Evolutionary conservation across 2,329 filamentous ascomycete species (phyloP), one percentile per base, ranked within the genome.

Genomic region (Aspergillus nomiae): DNA sequence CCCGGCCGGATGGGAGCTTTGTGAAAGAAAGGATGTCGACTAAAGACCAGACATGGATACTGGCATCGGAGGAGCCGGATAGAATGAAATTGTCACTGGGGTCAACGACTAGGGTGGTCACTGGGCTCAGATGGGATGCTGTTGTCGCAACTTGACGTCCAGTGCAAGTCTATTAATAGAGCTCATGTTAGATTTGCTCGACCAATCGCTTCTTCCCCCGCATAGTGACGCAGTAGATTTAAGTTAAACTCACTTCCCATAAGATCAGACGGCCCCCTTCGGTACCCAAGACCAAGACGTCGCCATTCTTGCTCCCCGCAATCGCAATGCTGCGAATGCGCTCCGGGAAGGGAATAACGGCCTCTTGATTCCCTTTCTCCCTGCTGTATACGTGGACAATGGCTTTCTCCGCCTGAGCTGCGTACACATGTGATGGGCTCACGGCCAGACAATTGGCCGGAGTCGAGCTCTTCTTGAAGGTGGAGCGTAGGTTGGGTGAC

Each of bases 381-480:
- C 93, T 86, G 62, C 87, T 94, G 79, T 98, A 99, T 60, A 99
- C 92, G 79, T 98, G 92, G 1, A 99, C 86, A 48, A 96, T 91
- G 0, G 93, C 92, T 78, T 97, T 98, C 67, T 94, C 93, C 56
- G 90, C 86, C 77, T 99, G 95, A 4, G 92, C 94, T 4, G 94
- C 90, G 76, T 97, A 99, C 54, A 98, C 85, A 76, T 99, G 95
- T 24, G 89, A 89, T 51, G 87, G 83, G 77, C 86, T 96, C 70
- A 94, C 85, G 34, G 92, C 94, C 60, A 99, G 82, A 70, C 92
- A 90, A 77, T 94, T 92, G 62, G 85, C 82, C 30, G 89, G 85
- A n/a, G 89, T 88, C 19, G 92, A 91, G 82, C 92, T 96, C 81
- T 97, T 98, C 84, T 97, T 98, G 85, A 95, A 94, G 55, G 89